Percentiles rank a stretch among this genome's conserved stretches.
Conservation (phyloP, 2,329 filamentous ascomycete species). For the Beauveria bassiana region DNA sequence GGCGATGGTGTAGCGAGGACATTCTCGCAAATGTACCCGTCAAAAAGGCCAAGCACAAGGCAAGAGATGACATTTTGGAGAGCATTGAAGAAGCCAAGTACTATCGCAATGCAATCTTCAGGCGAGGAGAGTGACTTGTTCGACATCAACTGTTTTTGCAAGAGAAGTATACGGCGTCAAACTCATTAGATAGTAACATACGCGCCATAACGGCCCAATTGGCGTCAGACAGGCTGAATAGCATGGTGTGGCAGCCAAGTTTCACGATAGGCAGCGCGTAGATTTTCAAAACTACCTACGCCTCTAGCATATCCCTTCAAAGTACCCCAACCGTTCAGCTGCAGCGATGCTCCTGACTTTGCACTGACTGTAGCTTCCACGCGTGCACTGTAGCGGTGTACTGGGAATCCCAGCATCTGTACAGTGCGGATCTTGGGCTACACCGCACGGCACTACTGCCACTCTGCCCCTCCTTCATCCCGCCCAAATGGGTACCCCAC, state of each 20-base stretch:
- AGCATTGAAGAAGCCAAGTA: slow-evolving; percentile 88
- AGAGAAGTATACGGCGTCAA: background rate
- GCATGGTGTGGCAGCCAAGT: background rate
- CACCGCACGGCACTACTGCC: background rate
- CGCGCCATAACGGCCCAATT: background rate
- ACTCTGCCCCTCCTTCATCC: slow-evolving; percentile 7
- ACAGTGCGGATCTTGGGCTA: slow-evolving; percentile 9
- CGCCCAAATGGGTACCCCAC: slow-evolving; percentile 8
- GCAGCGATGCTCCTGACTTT: background rate
- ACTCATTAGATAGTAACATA: background rate
- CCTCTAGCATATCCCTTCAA: too few relatives aligned
- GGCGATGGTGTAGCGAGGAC: slow-evolving; percentile 65
- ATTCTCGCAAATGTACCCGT: slow-evolving; percentile 35
- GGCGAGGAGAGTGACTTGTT: background rate
- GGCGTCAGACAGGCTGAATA: background rate
- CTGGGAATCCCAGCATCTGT: background rate
- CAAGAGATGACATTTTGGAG: slow-evolving; percentile 83
- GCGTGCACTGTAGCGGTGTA: slow-evolving; percentile 9
- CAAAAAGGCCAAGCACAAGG: slow-evolving; percentile 63
- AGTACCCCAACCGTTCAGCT: background rate
- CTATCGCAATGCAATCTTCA: slow-evolving; percentile 66
- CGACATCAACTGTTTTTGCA: background rate
- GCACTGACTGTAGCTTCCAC: background rate
- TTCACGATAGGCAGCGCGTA: background rate
- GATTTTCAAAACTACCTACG: background rate